Conservation (phyloP, 176 grass and related monocot species). For the Pontederia paniculata region DNA sequence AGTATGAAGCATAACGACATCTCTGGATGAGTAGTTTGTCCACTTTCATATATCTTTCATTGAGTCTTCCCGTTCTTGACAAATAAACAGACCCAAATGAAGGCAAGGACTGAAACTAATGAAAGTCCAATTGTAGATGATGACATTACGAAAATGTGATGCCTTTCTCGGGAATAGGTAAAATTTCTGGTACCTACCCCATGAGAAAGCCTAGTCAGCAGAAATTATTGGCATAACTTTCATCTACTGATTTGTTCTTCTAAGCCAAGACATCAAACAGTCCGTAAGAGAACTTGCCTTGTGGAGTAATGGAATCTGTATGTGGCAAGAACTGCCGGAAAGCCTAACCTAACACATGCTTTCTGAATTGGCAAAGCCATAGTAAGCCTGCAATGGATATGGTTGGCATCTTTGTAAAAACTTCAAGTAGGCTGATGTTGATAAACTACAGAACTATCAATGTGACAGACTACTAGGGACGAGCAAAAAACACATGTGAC, state of each 20-base stretch:
- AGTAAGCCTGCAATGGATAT: constrained; percentile 47
- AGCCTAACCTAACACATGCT: constrained; percentile 57
- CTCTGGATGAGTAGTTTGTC: constrained; percentile 49
- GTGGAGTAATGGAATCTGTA: constrained; percentile 43
- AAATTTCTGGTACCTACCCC: constrained; percentile 26
- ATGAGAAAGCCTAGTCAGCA: not conserved
- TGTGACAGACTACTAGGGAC: not conserved
- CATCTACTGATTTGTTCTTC: too few relatives aligned
- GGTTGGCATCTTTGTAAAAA: constrained; percentile 1
- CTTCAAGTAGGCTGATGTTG: too few relatives aligned
- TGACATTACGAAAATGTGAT: constrained; percentile 66
- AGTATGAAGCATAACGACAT: constrained; percentile 25
- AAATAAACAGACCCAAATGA: constrained; percentile 86
- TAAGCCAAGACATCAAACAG: not conserved
- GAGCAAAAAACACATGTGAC: too few relatives aligned
- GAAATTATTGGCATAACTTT: not conserved
- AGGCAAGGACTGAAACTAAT: constrained; percentile 45
- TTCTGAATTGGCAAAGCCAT: constrained; percentile 68
- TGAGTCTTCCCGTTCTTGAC: constrained; percentile 57
- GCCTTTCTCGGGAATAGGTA: constrained; percentile 54
- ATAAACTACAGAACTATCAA: not conserved
- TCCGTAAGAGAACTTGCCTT: constrained; percentile 30
- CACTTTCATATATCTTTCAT: constrained; percentile 64
- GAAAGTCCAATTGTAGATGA: constrained; percentile 81
- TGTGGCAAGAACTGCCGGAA: constrained; percentile 83